Conservation (phyloP, 2,329 filamentous ascomycete species). For the Fusarium nisikadoi region DNA sequence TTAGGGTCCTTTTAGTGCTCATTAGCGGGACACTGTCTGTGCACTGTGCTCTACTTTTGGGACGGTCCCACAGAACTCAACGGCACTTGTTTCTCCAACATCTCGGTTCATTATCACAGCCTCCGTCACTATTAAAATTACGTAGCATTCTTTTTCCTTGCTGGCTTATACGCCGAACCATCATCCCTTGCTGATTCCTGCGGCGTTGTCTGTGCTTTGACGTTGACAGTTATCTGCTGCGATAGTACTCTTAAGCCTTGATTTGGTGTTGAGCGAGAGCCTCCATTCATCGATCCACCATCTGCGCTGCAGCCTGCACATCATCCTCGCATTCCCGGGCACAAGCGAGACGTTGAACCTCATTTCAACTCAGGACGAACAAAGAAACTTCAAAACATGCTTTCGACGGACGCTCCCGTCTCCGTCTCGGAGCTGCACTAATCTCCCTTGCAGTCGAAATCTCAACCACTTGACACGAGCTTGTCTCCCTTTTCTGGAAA, state of each 20-base stretch:
- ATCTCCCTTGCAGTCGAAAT: conserved; percentile 21
- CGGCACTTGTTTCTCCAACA: conserved; percentile 43
- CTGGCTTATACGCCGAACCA: conserved; percentile 1
- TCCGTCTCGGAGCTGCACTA: conserved; percentile 15
- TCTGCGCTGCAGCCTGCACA: conserved; percentile 21
- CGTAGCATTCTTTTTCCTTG: conserved; percentile 35
- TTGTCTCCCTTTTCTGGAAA: conserved; percentile 12
- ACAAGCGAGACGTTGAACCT: conserved; percentile 22
- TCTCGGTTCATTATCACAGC: conserved; percentile 35
- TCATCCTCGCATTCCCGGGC: conserved; percentile 27
- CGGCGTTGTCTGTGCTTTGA: neutral
- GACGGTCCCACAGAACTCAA: conserved; percentile 30
- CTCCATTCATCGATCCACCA: conserved; percentile 7
- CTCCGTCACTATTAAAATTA: conserved; percentile 32
- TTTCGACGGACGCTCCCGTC: conserved; percentile 22
- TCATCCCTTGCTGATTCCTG: conserved; percentile 13
- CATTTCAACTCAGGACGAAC: conserved; percentile 3
- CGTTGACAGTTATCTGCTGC: neutral
- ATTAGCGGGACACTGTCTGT: conserved; percentile 32
- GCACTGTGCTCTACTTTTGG: conserved; percentile 30
- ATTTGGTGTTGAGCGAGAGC: neutral
- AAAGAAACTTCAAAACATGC: conserved; percentile 14
- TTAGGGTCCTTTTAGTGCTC: conserved; percentile 15
- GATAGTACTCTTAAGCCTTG: neutral
- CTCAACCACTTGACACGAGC: conserved; percentile 11